Base-by-base conservation (phyloP, 148 eudicot genomes). In the Cornus controversa region DNA sequence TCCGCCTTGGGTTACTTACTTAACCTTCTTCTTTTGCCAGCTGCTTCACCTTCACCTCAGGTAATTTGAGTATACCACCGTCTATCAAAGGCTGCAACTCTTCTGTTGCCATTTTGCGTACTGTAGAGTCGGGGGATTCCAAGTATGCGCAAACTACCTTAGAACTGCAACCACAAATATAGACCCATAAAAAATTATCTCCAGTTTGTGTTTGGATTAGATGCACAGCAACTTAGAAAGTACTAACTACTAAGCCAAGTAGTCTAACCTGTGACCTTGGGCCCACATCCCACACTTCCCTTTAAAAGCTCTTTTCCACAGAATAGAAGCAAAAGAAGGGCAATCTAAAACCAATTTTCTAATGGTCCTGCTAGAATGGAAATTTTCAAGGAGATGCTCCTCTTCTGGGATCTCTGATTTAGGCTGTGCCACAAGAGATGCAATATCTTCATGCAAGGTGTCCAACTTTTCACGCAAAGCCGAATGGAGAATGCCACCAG, bases 331-430 rank as follows among this genome's bases (percentile, higher is more conserved):
- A 69, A 93, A 96, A 26, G 82, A 27, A 4, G 99, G 97, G 76
- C 95, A 91, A 68, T 93, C 97, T 47, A 96, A 80, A 67, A 90
- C 83, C 26, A 96, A 89, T 83, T 86, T 96, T 77, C 98, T 84
- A n/a, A 96, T 89, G 70, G 89, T 87, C 84, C 99, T 82, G 90
- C 90, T 96, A 5, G 99, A 91, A 60, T 91, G 88, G 76, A 90
- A 96, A 82, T 92, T 90, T 65, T 88, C 93, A 72, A 96, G 86
- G 70, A 96, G 85, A 82, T 96, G 99, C 74, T 84, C 91, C 69
- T 83, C 82, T 78, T 90, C 93, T 69, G 87, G 73, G 31, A 80
- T 91, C n/a, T 89, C 94, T 14, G 79, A 70, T 74, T 89, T 93
- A 11, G 97, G 90, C 74, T 86, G 77, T 42, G 95, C 88, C 64